Evolutionary conservation across 805 yeast species (phyloP).

Genomic region (Cyberlindnera euphorbiiphila): DNA sequence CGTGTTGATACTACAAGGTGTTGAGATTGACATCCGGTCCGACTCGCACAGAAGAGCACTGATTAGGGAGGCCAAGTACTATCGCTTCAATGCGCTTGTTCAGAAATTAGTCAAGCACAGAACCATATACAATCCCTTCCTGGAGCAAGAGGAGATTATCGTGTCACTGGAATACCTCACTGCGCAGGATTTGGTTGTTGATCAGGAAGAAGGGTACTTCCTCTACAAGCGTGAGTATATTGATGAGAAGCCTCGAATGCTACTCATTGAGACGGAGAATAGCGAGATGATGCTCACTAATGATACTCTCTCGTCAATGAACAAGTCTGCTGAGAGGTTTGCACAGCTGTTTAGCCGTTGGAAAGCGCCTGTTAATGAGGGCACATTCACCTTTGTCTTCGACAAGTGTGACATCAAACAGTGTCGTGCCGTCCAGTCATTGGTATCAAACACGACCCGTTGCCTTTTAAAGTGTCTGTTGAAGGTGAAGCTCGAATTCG

Average conservation of each 20-base stretch:
- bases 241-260: constrained; percentile 36
- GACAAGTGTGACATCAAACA: too few species aligned
- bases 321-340: neutral
- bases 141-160: constrained; percentile 51
- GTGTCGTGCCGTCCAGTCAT: too few species aligned
- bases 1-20: constrained; percentile 53
- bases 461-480: too few species aligned
- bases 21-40: constrained; percentile 40
- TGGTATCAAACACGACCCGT: too few species aligned
- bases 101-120: constrained; percentile 58
- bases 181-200: constrained; percentile 13
- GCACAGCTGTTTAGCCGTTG: neutral
- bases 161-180: constrained; percentile 15
- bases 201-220: constrained; percentile 6
- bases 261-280: constrained; percentile 36
- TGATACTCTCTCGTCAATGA: neutral
- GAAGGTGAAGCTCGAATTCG: too few species aligned
- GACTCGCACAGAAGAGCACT: constrained; percentile 56
- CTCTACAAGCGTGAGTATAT: constrained; percentile 44
- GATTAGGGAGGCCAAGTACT: constrained; percentile 70
- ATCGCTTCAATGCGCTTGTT: constrained; percentile 70
- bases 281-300: constrained; percentile 1
- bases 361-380: too few species aligned
- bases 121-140: constrained; percentile 49
- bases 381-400: too few species aligned